Conservation (phyloP, 2,329 filamentous ascomycete genomes). For the Clonostachys rhizophaga region DNA sequence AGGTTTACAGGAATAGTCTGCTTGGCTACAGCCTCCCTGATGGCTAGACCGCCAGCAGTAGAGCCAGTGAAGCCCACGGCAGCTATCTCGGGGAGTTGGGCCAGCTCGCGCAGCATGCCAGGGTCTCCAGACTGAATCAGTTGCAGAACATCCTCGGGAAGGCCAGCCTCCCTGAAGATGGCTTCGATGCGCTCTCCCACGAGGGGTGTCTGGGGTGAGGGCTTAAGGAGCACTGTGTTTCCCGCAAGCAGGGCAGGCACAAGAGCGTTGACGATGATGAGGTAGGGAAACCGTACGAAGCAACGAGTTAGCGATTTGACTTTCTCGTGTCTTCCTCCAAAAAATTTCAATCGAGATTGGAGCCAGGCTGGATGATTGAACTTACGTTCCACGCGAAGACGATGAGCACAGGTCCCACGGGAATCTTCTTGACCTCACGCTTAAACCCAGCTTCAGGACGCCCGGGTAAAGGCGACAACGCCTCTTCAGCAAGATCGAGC, state of each 20-base stretch:
- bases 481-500: conserved; percentile 75
- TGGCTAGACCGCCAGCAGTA: conserved; percentile 78
- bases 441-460: conserved; percentile 85
- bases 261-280: conserved; percentile 88
- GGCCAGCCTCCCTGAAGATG: conserved; percentile 76
- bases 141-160: conserved; percentile 81
- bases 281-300: conserved; percentile 73
- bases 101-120: conserved; percentile 69
- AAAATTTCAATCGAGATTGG: no score
- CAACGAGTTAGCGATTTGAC: background rate
- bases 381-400: conserved; percentile 96
- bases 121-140: conserved; percentile 87
- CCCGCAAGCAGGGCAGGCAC: conserved; percentile 88
- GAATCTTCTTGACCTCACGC: conserved; percentile 82
- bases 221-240: conserved; percentile 90
- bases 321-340: background rate
- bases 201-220: conserved; percentile 90
- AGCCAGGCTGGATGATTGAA: conserved; percentile 3
- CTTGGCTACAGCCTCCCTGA: conserved; percentile 80
- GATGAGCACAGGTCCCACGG: conserved; percentile 81
- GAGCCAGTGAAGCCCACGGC: conserved; percentile 93
- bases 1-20: conserved; percentile 82
- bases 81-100: conserved; percentile 71
- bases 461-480: conserved; percentile 74
- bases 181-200: conserved; percentile 79